Evolutionary conservation across 2,329 filamentous ascomycete genomes (phyloP).

Genomic region (Beauveria sp.): DNA sequence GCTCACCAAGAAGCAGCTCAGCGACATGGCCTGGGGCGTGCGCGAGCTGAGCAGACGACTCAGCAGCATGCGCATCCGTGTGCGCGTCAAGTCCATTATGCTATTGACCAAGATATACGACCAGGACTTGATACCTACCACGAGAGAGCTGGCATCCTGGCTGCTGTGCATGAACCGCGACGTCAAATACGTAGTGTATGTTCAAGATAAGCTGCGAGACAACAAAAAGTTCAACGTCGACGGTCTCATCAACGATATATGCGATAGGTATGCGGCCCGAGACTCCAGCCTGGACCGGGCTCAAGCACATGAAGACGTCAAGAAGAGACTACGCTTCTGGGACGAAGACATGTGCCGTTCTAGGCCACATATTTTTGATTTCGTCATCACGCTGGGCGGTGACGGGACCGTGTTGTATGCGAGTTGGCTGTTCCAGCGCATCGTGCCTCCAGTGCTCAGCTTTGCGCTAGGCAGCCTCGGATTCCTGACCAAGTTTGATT

Average conservation of each 20-base stretch:
- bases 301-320: slow-evolving; percentile 29
- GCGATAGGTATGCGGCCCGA: slow-evolving; percentile 31
- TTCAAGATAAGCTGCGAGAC: slow-evolving; percentile 67
- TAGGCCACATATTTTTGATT: slow-evolving; percentile 83
- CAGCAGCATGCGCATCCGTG: slow-evolving; percentile 72
- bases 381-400: slow-evolving; percentile 83
- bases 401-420: slow-evolving; percentile 97
- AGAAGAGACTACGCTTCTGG: slow-evolving; percentile 69
- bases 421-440: slow-evolving; percentile 92
- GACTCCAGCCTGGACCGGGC: slow-evolving; percentile 25
- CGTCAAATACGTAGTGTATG: slow-evolving; percentile 67
- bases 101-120: slow-evolving; percentile 91
- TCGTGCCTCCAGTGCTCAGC: slow-evolving; percentile 87
- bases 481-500: slow-evolving; percentile 96
- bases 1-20: slow-evolving; percentile 88
- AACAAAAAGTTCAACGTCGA: slow-evolving; percentile 66
- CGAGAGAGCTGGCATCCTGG: slow-evolving; percentile 73
- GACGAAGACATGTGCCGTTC: slow-evolving; percentile 67
- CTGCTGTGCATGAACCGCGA: slow-evolving; percentile 63
- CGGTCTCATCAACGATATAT: slow-evolving; percentile 59
- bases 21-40: slow-evolving; percentile 95
- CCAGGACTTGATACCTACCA: slow-evolving; percentile 66
- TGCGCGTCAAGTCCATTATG: slow-evolving; percentile 77
- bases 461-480: slow-evolving; percentile 88
- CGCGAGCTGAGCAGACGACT: slow-evolving; percentile 81